phyloP scores from a whole-genome alignment of 1,284 basidiomycete species.

The Xanthoconium separans region DNA sequence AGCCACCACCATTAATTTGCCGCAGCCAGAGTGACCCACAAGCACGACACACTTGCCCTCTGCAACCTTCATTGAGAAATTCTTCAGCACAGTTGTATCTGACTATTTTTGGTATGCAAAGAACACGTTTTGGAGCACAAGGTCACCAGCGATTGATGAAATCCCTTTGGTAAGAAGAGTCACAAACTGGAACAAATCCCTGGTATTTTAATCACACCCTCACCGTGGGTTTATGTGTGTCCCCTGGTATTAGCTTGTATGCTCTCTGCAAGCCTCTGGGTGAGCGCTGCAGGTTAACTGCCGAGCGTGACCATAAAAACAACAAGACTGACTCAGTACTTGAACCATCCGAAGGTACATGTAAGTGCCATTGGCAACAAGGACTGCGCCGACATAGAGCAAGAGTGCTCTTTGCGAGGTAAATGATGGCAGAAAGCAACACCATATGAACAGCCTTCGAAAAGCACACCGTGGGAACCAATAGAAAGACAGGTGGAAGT shows the following conservation, averaged over 20 bases:
- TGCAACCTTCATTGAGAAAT: slow-evolving; percentile 61
- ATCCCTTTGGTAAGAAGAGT: slow-evolving; percentile 55
- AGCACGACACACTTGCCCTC: slow-evolving; percentile 84
- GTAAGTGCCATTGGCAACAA: slow-evolving; percentile 81
- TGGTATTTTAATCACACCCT: too few relatives aligned
- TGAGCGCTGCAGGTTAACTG: slow-evolving; percentile 84
- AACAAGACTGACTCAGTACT: slow-evolving; percentile 86
- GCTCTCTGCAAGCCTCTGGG: slow-evolving; percentile 78
- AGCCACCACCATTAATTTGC: slow-evolving; percentile 84
- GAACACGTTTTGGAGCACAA: slow-evolving; percentile 69
- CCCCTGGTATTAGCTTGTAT: slow-evolving; percentile 79
- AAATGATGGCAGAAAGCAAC: slow-evolving; percentile 81
- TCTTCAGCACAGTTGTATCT: slow-evolving; percentile 66
- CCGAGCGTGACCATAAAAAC: slow-evolving; percentile 94
- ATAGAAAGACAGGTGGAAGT: slow-evolving; percentile 61
- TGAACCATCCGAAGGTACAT: slow-evolving; percentile 86
- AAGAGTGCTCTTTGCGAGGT: slow-evolving; percentile 86
- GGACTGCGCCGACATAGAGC: slow-evolving; percentile 81
- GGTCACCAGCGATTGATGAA: slow-evolving; percentile 67
- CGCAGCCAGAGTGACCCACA: slow-evolving; percentile 85
- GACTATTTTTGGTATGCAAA: slow-evolving; percentile 87
- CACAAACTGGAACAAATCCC: slow-evolving; percentile 73
- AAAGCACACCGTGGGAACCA: slow-evolving; percentile 77
- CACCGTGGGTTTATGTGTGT: too few relatives aligned
- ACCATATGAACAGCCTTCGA: slow-evolving; percentile 83